Evolutionary conservation across 1,139 yeast genomes (phyloP).

Genomic region (Pichia sp.): DNA sequence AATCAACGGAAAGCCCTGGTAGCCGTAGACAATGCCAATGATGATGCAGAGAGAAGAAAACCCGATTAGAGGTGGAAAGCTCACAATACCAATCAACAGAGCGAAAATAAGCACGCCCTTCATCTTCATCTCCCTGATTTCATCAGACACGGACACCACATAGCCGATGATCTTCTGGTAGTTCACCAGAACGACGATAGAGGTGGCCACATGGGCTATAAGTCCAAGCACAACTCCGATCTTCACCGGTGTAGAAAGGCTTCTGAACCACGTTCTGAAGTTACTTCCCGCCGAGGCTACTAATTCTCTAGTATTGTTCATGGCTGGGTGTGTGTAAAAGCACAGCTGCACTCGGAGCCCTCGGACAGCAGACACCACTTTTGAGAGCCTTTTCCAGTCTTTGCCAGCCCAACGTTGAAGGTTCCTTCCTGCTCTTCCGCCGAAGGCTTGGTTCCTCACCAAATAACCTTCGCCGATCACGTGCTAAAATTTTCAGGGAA

Average conservation of each 20-base stretch:
- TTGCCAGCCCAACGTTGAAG: too few species aligned
- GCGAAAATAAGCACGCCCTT: conserved; percentile 56
- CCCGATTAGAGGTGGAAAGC: conserved; percentile 89
- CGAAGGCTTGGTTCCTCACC: too few species aligned
- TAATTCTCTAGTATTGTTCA: neutral
- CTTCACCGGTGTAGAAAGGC: neutral
- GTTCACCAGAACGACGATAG: conserved; percentile 6
- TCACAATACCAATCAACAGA: conserved; percentile 42
- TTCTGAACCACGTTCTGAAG: conserved; percentile 8
- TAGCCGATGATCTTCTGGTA: conserved; percentile 14
- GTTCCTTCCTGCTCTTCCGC: too few species aligned
- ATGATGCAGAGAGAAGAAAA: conserved; percentile 65
- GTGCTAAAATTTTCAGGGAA: neutral
- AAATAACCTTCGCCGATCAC: neutral
- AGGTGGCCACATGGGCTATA: neutral
- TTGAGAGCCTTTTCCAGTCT: too few species aligned
- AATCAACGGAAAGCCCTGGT: conserved; percentile 72
- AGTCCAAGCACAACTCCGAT: conserved; percentile 6
- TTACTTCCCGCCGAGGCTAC: neutral
- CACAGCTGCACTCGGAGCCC: too few species aligned
- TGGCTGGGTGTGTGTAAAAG: neutral
- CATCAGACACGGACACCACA: conserved; percentile 19
- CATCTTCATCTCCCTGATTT: conserved; percentile 26
- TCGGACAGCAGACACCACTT: too few species aligned
- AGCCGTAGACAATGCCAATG: conserved; percentile 82